Conservation (phyloP, 495 filamentous ascomycete species). For the Wilcoxina mikolae region DNA sequence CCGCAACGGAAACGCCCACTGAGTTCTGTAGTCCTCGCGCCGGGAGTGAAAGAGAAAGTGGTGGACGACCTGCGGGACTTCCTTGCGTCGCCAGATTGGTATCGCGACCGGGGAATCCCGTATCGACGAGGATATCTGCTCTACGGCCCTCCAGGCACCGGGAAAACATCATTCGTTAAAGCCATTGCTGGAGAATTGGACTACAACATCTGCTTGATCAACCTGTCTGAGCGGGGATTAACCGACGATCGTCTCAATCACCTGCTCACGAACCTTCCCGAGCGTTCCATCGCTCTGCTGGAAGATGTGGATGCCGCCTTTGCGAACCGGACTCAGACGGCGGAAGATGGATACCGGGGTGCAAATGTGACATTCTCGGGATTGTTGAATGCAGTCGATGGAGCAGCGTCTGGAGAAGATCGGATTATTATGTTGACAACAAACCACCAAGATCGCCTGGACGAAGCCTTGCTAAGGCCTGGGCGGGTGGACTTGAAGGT, state of each 20-base stretch:
- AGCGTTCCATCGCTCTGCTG: slow-evolving; percentile 68
- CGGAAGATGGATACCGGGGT: slow-evolving; percentile 73
- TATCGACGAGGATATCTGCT: slow-evolving; percentile 61
- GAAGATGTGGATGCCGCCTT: slow-evolving; percentile 96
- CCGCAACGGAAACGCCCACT: slow-evolving; percentile 76
- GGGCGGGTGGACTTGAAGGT: slow-evolving; percentile 90
- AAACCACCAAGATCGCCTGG: slow-evolving; percentile 79
- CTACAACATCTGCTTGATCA: slow-evolving; percentile 87
- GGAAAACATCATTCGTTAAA: slow-evolving; percentile 94
- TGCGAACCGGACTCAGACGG: slow-evolving; percentile 44
- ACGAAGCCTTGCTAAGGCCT: slow-evolving; percentile 76
- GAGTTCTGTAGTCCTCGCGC: slow-evolving; percentile 72
- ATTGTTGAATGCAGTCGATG: slow-evolving; percentile 82
- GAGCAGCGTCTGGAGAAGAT: slow-evolving; percentile 89
- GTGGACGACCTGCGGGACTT: slow-evolving; percentile 77
- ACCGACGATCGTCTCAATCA: slow-evolving; percentile 86
- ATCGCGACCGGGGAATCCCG: slow-evolving; percentile 74
- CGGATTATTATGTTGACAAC: slow-evolving; percentile 88
- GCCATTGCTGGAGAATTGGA: slow-evolving; percentile 82
- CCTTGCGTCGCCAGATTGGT: slow-evolving; percentile 65
- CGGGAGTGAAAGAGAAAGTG: slow-evolving; percentile 74
- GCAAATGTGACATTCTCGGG: slow-evolving; percentile 93
- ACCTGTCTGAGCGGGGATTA: slow-evolving; percentile 80
- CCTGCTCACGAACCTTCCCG: slow-evolving; percentile 74
- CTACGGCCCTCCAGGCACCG: slow-evolving; percentile 85